A percentile compares a stretch with the other conserved stretches of the same genome.
Conservation (phyloP, 2,329 filamentous ascomycete species). For the Botrytis medusae region DNA sequence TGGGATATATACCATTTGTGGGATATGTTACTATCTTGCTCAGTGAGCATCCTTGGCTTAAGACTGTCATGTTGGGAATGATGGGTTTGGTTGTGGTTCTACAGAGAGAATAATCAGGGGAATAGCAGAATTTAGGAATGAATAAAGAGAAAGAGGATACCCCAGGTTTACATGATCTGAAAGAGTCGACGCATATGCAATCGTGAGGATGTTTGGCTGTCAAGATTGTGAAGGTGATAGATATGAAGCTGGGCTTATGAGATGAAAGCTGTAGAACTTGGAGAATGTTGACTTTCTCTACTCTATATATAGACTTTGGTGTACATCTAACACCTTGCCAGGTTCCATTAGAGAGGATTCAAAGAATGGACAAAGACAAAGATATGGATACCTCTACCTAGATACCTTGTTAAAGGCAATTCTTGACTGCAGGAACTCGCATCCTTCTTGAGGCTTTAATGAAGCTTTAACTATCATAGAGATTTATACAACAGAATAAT, state of each 20-base stretch:
- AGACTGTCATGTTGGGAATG: constrained; percentile 88
- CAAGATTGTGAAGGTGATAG: neutral
- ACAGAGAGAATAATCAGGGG: constrained; percentile 69
- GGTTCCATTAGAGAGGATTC: neutral
- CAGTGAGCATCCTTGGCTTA: constrained; percentile 94
- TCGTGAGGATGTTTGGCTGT: neutral
- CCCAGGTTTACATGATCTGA: constrained; percentile 28
- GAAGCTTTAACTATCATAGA: neutral
- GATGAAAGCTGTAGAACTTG: neutral
- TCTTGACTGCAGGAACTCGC: neutral
- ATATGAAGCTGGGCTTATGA: neutral
- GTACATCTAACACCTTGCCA: neutral
- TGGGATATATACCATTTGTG: constrained; percentile 90
- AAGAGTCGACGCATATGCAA: neutral
- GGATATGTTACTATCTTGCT: constrained; percentile 96
- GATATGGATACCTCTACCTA: neutral
- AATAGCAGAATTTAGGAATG: neutral
- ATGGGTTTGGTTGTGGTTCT: constrained; percentile 94
- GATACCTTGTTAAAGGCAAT: neutral
- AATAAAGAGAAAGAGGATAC: constrained; percentile 29
- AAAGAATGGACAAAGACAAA: neutral
- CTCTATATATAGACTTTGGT: too few relatives aligned
- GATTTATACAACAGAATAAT: neutral
- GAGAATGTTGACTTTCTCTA: neutral
- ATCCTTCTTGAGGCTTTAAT: neutral